Evolutionary conservation across 2,329 filamentous ascomycete genomes (phyloP).

Genomic region (Diplocarpon mali): DNA sequence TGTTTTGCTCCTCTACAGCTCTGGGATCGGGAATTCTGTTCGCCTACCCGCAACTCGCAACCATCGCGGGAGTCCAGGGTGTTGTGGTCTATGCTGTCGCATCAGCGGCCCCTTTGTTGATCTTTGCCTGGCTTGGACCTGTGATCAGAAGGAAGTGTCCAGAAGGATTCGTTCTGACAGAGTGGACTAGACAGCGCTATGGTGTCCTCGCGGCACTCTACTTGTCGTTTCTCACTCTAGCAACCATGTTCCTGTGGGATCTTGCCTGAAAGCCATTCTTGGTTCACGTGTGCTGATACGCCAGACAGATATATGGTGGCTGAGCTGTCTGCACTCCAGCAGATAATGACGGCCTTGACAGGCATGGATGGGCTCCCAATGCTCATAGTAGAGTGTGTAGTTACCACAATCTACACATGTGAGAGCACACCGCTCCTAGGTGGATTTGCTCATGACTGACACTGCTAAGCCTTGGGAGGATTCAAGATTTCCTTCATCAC

Average conservation of each 20-base stretch:
- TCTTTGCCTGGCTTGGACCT: constrained; percentile 64
- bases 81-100: constrained; percentile 65
- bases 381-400: constrained; percentile 64
- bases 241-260: constrained; percentile 62
- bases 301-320: constrained; percentile 55
- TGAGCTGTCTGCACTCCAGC: constrained; percentile 70
- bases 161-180: constrained; percentile 73
- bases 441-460: neutral
- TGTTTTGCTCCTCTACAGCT: constrained; percentile 37
- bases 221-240: constrained; percentile 65
- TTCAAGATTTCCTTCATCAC: constrained; percentile 79
- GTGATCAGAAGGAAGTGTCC: constrained; percentile 72
- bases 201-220: constrained; percentile 59
- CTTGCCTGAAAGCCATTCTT: too few relatives aligned
- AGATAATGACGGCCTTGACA: constrained; percentile 64
- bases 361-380: constrained; percentile 64
- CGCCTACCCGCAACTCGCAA: constrained; percentile 70
- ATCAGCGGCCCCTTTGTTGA: constrained; percentile 59
- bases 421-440: constrained; percentile 17
- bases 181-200: constrained; percentile 75
- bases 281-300: too few relatives aligned
- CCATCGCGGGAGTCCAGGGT: constrained; percentile 68
- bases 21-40: constrained; percentile 78
- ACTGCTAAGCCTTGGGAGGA: constrained; percentile 54
- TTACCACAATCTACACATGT: constrained; percentile 81